Evolutionary conservation across 768 basidiomycete genomes (phyloP).

Genomic region (Kwoniella bestiolae): DNA sequence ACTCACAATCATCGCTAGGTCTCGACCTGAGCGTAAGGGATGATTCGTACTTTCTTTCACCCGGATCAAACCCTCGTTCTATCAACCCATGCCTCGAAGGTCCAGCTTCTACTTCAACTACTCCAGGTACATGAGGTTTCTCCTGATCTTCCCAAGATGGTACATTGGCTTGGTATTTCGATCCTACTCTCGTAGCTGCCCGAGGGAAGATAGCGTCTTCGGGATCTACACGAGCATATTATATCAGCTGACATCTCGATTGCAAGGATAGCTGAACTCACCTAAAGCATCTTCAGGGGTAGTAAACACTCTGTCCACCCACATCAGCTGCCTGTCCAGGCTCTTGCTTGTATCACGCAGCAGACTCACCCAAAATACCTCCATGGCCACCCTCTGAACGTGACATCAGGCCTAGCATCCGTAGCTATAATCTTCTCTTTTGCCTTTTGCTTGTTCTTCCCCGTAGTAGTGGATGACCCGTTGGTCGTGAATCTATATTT

Average conservation of each 20-base stretch:
- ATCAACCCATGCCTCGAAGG: constrained; percentile 48
- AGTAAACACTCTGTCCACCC: constrained; percentile 73
- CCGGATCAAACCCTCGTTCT: constrained; percentile 46
- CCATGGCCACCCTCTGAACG: constrained; percentile 62
- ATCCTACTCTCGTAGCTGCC: constrained; percentile 84
- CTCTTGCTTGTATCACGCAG: neutral
- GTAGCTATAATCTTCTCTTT: constrained; percentile 73
- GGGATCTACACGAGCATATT: constrained; percentile 66
- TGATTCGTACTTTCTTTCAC: constrained; percentile 44
- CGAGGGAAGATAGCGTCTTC: constrained; percentile 97
- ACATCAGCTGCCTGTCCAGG: constrained; percentile 1
- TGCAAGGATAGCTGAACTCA: constrained; percentile 55
- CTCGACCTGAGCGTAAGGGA: constrained; percentile 39
- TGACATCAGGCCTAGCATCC: constrained; percentile 46
- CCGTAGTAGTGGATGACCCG: constrained; percentile 35
- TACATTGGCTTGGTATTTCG: constrained; percentile 77
- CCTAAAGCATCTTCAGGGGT: constrained; percentile 89
- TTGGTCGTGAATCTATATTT: constrained; percentile 40
- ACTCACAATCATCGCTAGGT: constrained; percentile 45
- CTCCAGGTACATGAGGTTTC: constrained; percentile 25
- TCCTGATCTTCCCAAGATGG: constrained; percentile 59
- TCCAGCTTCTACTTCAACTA: constrained; percentile 39
- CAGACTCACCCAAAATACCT: constrained; percentile 88
- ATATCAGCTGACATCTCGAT: constrained; percentile 3
- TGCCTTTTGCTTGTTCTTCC: constrained; percentile 63